Conservation (phyloP, 2,329 filamentous ascomycete species). For the Monosporascus sp. region DNA sequence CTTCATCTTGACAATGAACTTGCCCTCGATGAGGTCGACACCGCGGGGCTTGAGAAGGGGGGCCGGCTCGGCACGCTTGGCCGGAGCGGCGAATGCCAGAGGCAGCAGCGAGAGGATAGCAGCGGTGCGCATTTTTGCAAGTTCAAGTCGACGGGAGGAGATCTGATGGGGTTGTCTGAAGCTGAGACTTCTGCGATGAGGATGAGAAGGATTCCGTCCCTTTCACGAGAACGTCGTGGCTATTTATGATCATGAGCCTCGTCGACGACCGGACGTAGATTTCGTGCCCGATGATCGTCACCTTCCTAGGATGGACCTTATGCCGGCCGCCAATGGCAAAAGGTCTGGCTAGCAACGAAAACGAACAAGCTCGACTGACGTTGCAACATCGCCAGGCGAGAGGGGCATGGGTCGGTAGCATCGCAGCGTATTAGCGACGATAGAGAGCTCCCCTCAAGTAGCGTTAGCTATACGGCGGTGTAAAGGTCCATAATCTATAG, state of each 20-base stretch:
- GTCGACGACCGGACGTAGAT: background rate
- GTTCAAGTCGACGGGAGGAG: constrained; percentile 6
- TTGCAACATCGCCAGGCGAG: background rate
- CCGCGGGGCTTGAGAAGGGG: constrained; percentile 24
- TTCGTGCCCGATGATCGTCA: background rate
- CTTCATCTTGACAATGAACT: constrained; percentile 44
- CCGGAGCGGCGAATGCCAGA: constrained; percentile 26
- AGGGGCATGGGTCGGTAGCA: background rate
- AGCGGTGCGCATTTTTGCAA: constrained; percentile 21
- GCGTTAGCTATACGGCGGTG: background rate
- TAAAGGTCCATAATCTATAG: background rate
- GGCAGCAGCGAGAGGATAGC: constrained; percentile 20
- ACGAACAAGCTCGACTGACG: background rate
- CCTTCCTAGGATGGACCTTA: background rate
- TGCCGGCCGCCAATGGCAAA: background rate
- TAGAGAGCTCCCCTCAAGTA: background rate
- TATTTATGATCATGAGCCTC: background rate
- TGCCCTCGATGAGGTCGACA: constrained; percentile 28
- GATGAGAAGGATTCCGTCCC: background rate
- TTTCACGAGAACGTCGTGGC: background rate
- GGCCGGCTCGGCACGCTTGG: constrained; percentile 25
- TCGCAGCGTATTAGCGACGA: background rate
- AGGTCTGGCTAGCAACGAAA: background rate
- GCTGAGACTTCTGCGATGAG: background rate
- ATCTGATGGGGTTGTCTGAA: background rate